phyloP scores from a whole-genome alignment of 2,329 filamentous ascomycete genomes.

The Neoarthrinium moseri region DNA sequence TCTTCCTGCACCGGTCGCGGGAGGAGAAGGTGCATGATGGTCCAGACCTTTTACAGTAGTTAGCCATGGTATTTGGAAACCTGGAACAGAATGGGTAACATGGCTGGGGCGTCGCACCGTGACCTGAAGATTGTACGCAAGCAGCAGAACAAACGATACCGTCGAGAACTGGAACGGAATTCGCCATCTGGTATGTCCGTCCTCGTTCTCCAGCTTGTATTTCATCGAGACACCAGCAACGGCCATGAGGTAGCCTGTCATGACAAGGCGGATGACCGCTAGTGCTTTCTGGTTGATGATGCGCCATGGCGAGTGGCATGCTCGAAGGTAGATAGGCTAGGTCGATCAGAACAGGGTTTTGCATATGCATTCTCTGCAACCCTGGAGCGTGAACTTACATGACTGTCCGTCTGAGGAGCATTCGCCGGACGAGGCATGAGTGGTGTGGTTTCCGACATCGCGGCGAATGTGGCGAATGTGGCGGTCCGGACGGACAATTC shows the following conservation, averaged over 20 bases:
- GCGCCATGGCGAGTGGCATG: slow-evolving; percentile 50
- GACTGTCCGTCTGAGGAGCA: slow-evolving; percentile 23
- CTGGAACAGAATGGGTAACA: no score
- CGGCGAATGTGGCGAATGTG: not conserved
- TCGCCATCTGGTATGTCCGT: slow-evolving; percentile 37
- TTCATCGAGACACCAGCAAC: slow-evolving; percentile 40
- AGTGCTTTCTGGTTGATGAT: slow-evolving; percentile 45
- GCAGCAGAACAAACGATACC: slow-evolving; percentile 40
- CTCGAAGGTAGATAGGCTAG: slow-evolving; percentile 50
- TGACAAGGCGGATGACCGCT: slow-evolving; percentile 39
- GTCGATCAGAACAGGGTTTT: not conserved
- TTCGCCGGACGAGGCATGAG: slow-evolving; percentile 3
- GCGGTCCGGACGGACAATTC: no score
- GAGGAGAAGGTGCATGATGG: slow-evolving; percentile 49
- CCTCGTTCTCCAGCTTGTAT: slow-evolving; percentile 43
- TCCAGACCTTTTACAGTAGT: slow-evolving; percentile 40
- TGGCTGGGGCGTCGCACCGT: no score
- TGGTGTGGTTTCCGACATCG: slow-evolving; percentile 1
- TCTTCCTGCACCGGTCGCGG: slow-evolving; percentile 36
- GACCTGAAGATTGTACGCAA: slow-evolving; percentile 43
- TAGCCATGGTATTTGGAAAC: no score
- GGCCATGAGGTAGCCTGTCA: slow-evolving; percentile 42
- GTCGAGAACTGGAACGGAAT: slow-evolving; percentile 50
- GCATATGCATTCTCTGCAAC: not conserved
- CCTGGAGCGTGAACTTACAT: slow-evolving; percentile 22